Evolutionary conservation across 371 early-diverging fungal species (phyloP), one percentile per base, ranked within the genome.

Genomic region (Saksenaea oblongispora): DNA sequence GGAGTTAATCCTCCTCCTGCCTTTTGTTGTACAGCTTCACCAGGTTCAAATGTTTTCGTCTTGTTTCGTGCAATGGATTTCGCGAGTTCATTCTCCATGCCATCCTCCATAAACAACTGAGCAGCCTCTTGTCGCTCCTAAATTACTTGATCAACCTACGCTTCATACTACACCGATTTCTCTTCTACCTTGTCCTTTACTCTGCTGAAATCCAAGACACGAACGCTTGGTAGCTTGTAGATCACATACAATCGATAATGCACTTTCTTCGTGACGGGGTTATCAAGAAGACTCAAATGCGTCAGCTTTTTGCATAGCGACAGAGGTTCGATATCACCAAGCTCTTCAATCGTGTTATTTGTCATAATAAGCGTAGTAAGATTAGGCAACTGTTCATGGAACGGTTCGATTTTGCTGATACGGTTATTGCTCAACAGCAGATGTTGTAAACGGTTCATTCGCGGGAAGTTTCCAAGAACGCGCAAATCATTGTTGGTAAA

Each of bases 401-500:
- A 34, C 47, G 75, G 61, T 37, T 93, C 94, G 44, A 98, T 89
- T 39, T 80, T 76, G 15, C 85, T 72, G 62, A 98, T 91, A 35
- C 95, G 90, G 80, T 97, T 98, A 78, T 94, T 94, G 63, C 89
- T 81, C 18, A 92, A 71, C 35, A 94, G 76, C 34, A 98, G 78
- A 42, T 82, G 76, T 59, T 86, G 85, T n/a, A 98, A 87, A 35
- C 96, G 90, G 2, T 72, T 59, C 62, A 98, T 83, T 31, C 79
- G 83, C 7, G 99, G 99, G 63, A 98, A 95, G 77, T 95, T 94
- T 63, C 89, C 90, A 26, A 98, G 79, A 0, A 83, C 65, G 18
- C 90, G 86, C 53, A 98, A 79, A 51, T 94, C 95, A 74, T 98
- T 98, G 74, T 95, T 90, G 58, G 94, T 92, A 35, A 98, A 83